Evolutionary conservation across 2,329 filamentous ascomycete genomes (phyloP).

Genomic region (Annulohypoxylon truncatum): DNA sequence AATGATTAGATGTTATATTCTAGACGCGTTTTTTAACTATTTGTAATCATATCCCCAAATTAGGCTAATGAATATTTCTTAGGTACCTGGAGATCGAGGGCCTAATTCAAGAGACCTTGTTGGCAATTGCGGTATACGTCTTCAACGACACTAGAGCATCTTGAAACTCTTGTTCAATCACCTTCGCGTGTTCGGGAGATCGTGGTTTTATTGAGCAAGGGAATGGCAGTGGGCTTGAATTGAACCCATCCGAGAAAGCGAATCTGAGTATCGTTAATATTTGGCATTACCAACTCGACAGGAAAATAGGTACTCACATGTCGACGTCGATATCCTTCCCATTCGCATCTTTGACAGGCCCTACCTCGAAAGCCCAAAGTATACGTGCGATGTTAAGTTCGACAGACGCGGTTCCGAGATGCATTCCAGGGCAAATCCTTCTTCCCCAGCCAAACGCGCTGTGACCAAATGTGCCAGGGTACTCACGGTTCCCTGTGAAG

Average conservation of each 20-base stretch:
- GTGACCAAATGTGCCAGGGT: conserved; percentile 54
- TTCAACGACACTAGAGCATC: conserved; percentile 45
- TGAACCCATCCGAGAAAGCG: conserved; percentile 57
- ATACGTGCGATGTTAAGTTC: conserved; percentile 59
- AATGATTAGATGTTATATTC: neutral
- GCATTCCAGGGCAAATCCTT: conserved; percentile 57
- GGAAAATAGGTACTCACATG: conserved; percentile 51
- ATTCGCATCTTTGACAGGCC: conserved; percentile 47
- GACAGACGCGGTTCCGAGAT: conserved; percentile 64
- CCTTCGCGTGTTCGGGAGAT: conserved; percentile 47
- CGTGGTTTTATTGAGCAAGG: conserved; percentile 54
- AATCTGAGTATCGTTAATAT: conserved; percentile 48
- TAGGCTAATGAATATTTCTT: no score
- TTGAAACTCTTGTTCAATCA: conserved; percentile 50
- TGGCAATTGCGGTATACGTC: conserved; percentile 42
- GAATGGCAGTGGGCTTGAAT: conserved; percentile 57
- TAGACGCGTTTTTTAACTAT: no score
- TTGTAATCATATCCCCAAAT: no score
- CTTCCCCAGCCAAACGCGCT: conserved; percentile 58
- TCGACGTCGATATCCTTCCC: conserved; percentile 52
- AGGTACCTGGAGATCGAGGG: no score
- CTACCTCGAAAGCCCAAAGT: conserved; percentile 65
- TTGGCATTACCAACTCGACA: neutral
- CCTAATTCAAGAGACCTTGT: conserved; percentile 40
- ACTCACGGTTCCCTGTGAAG: conserved; percentile 41